A percentile compares a stretch with the other conserved stretches of the same genome.
phyloP scores from a whole-genome alignment of 2,329 filamentous ascomycete genomes.

The Sclerotiophoma versabilis region DNA sequence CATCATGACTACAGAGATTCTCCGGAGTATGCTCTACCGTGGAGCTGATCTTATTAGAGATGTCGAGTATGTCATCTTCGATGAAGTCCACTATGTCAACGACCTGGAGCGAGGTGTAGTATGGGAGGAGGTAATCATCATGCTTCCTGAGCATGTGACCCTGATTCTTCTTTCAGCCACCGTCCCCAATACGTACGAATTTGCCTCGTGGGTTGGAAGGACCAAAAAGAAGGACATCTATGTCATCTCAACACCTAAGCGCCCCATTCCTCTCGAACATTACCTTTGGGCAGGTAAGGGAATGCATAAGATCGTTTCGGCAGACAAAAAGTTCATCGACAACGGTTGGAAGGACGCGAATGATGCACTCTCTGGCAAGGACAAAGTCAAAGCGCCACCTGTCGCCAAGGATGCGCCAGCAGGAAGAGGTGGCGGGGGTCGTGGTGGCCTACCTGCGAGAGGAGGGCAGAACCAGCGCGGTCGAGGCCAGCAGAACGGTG shows the following conservation, averaged over 20 bases:
- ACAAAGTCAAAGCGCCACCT: constrained; percentile 71
- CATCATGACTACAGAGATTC: constrained; percentile 99
- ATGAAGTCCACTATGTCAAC: constrained; percentile 99
- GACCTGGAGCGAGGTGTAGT: constrained; percentile 95
- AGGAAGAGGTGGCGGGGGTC: constrained; percentile 59
- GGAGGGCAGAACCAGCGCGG: constrained; percentile 63
- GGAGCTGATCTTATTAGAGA: constrained; percentile 95
- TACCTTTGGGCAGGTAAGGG: constrained; percentile 94
- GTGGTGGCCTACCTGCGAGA: constrained; percentile 54
- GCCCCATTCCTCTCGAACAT: constrained; percentile 93
- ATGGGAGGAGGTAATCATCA: constrained; percentile 99
- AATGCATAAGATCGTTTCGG: constrained; percentile 92
- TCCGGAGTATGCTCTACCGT: constrained; percentile 96
- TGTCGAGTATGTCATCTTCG: constrained; percentile 98
- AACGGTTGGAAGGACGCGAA: constrained; percentile 96
- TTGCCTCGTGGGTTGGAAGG: constrained; percentile 96
- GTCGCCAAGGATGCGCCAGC: constrained; percentile 58
- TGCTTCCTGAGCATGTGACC: constrained; percentile 96
- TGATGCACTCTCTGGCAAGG: constrained; percentile 78
- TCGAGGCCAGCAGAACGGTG: constrained; percentile 50
- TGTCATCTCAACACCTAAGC: constrained; percentile 95
- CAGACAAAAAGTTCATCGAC: constrained; percentile 89
- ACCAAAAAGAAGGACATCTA: constrained; percentile 99
- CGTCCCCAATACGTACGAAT: constrained; percentile 96
- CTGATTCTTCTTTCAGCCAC: constrained; percentile 94